phyloP scores from a whole-genome alignment of 257 asterid species.

The Avicennia marina region DNA sequence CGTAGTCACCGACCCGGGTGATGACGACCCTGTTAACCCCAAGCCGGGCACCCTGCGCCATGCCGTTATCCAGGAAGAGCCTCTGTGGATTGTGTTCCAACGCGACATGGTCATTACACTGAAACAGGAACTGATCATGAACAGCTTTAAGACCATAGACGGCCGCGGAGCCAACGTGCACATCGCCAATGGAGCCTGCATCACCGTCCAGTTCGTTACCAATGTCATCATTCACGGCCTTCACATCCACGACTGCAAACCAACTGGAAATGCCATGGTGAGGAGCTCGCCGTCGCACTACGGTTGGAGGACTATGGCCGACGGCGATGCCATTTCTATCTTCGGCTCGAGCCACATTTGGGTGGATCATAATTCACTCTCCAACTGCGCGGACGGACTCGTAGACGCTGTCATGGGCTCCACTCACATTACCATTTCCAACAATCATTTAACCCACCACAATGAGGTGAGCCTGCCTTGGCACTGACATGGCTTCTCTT shows the following conservation, averaged over 20 bases:
- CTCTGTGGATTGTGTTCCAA: conserved; percentile 75
- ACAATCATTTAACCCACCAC: conserved; percentile 78
- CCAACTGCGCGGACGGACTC: conserved; percentile 87
- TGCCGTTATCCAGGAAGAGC: conserved; percentile 75
- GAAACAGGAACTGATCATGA: conserved; percentile 84
- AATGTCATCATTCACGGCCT: no score
- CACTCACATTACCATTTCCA: conserved; percentile 77
- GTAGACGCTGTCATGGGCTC: conserved; percentile 94
- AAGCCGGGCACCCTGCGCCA: no score
- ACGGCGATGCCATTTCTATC: conserved; percentile 78
- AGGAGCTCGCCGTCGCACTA: conserved; percentile 73
- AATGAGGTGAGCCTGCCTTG: conserved; percentile 50
- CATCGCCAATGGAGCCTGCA: conserved; percentile 69
- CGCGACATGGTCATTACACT: conserved; percentile 72
- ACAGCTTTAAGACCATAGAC: conserved; percentile 86
- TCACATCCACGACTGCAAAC: no score
- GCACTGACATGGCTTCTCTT: neutral
- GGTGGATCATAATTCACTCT: conserved; percentile 83
- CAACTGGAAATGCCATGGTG: no score
- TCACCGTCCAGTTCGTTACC: no score
- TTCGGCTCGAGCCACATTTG: conserved; percentile 85
- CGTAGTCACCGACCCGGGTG: no score
- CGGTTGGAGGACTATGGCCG: conserved; percentile 96
- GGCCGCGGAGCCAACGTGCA: conserved; percentile 79
- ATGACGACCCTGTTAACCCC: no score